These are phyloP conservation scores for Exophiala calicioides DNA, from an alignment of 2,329 filamentous ascomycete genomes.

Conservation along the genomic window DNA sequence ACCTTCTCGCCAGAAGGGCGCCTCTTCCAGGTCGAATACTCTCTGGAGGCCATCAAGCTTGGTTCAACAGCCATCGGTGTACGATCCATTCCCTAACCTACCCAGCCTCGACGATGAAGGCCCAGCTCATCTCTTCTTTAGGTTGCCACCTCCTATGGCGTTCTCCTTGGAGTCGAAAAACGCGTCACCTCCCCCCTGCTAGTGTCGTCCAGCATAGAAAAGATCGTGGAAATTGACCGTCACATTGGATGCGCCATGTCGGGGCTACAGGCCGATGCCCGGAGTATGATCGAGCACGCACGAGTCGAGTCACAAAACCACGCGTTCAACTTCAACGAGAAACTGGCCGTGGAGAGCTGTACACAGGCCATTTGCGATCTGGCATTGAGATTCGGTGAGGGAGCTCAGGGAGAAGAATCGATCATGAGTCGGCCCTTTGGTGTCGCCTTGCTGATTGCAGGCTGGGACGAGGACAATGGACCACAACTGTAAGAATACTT, in stretches of 20 bases:
- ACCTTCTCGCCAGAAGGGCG: conserved; percentile 99
- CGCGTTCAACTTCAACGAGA: conserved; percentile 96
- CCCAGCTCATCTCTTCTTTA: conserved; percentile 34
- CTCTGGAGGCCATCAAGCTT: conserved; percentile 99
- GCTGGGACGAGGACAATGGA: conserved; percentile 87
- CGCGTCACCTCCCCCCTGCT: conserved; percentile 96
- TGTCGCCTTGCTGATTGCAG: conserved; percentile 92
- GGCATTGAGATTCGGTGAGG: conserved; percentile 93
- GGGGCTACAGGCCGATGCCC: conserved; percentile 93
- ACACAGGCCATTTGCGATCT: conserved; percentile 98
- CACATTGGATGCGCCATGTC: conserved; percentile 99
- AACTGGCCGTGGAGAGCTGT: conserved; percentile 91
- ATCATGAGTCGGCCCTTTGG: conserved; percentile 98
- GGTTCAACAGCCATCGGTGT: conserved; percentile 96
- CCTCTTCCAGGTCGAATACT: conserved; percentile 99
- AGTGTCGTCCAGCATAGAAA: conserved; percentile 96
- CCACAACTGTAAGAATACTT: conserved; percentile 70
- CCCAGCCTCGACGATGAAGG: background rate
- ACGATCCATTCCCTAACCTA: conserved; percentile 39
- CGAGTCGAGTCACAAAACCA: conserved; percentile 97
- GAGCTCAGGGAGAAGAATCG: conserved; percentile 95
- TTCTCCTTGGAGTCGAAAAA: conserved; percentile 97
- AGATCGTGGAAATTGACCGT: conserved; percentile 98
- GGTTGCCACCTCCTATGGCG: conserved; percentile 90
- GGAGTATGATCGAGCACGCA: conserved; percentile 97